These are phyloP conservation scores for Takakia lepidozioides DNA, from an alignment of 225 moss, liverwort and hornwort genomes.

Conservation along the genomic window DNA sequence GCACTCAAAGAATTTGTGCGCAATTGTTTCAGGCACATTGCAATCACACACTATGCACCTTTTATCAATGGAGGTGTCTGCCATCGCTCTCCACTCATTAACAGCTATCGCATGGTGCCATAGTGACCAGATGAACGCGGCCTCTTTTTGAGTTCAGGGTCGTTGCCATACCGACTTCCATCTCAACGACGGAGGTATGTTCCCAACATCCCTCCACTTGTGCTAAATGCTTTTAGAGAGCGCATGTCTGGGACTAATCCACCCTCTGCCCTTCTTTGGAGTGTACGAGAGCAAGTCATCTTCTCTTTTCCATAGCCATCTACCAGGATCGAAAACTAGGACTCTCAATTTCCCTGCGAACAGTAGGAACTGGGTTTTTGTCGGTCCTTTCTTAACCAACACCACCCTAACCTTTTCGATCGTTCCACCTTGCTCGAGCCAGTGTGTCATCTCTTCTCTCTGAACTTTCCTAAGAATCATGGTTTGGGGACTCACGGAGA, in stretches of 20 bases:
- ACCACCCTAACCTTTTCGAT: no score
- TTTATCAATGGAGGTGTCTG: neutral
- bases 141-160: no score
- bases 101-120: neutral
- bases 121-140: neutral
- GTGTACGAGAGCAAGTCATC: neutral
- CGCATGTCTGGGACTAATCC: neutral
- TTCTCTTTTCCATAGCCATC: neutral
- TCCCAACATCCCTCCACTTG: neutral
- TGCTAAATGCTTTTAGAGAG: neutral
- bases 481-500: no score
- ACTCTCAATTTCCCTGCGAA: no score
- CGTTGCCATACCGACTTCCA: no score
- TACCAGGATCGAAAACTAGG: neutral
- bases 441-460: no score
- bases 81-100: neutral
- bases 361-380: no score
- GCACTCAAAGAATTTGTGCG: neutral
- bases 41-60: neutral
- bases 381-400: no score
- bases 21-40: neutral
- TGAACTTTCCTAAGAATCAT: no score
- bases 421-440: no score
- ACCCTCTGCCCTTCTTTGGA: neutral
- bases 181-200: no score